These are phyloP conservation scores for Epichloe scottii DNA, from an alignment of 2,329 filamentous ascomycete species.

Conservation along the genomic window DNA sequence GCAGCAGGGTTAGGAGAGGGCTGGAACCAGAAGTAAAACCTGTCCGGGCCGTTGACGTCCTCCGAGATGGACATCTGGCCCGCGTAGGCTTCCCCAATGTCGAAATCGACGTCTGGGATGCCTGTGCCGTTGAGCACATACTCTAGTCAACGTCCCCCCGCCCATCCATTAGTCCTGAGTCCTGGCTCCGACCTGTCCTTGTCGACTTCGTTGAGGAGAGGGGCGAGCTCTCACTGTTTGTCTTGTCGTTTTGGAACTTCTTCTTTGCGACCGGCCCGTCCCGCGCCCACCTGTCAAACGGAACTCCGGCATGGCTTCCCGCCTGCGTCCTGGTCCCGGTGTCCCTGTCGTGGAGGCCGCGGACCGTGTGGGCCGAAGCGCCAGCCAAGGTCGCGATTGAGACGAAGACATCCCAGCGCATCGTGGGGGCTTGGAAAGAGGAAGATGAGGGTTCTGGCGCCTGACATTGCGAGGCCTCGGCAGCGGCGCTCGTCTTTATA, in stretches of 20 bases:
- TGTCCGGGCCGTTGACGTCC: constrained; percentile 21
- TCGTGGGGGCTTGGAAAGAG: not conserved
- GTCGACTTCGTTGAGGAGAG: not conserved
- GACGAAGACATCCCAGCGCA: constrained; percentile 2
- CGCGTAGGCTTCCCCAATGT: constrained; percentile 46
- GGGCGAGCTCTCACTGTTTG: constrained; percentile 3
- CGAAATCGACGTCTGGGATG: constrained; percentile 52
- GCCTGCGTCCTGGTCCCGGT: not conserved
- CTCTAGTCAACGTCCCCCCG: constrained; percentile 19
- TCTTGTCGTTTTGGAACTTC: constrained; percentile 5
- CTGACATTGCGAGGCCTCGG: too few species aligned
- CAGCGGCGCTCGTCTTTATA: too few species aligned
- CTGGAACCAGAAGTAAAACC: constrained; percentile 42
- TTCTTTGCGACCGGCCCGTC: not conserved
- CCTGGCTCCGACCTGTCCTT: too few species aligned
- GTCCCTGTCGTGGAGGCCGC: not conserved
- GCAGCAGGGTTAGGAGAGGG: constrained; percentile 31
- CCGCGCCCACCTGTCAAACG: constrained; percentile 3
- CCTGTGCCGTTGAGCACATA: constrained; percentile 47
- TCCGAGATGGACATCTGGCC: constrained; percentile 41
- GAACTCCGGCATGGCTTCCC: not conserved
- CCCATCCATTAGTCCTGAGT: too few species aligned
- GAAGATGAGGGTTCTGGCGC: too few species aligned
- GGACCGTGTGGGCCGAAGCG: not conserved
- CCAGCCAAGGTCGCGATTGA: not conserved